A percentile compares a stretch with the other conserved stretches of the same genome.
Evolutionary conservation across 768 basidiomycete genomes (phyloP).

Genomic region (Pulveroboletus sp.): DNA sequence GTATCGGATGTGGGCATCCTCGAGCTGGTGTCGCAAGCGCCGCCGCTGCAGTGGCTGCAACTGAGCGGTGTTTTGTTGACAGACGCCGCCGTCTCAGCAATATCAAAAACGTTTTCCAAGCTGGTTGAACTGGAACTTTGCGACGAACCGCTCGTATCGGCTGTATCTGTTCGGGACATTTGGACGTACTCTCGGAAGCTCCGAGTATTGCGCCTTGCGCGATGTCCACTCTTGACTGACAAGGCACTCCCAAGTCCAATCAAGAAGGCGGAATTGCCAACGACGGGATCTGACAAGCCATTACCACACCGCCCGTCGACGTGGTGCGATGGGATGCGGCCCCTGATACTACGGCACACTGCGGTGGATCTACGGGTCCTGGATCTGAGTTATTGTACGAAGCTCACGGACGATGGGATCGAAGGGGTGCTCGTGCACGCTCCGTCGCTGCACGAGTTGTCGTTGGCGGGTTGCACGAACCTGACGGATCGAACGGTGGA

Average conservation of each 20-base stretch:
- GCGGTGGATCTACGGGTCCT: constrained; percentile 75
- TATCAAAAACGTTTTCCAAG: constrained; percentile 70
- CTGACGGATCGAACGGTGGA: constrained; percentile 71
- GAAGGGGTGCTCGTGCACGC: constrained; percentile 73
- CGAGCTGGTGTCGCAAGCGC: constrained; percentile 64
- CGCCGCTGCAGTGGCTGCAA: constrained; percentile 69
- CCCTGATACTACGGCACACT: constrained; percentile 57
- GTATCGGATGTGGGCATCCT: constrained; percentile 77
- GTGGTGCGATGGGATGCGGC: constrained; percentile 59
- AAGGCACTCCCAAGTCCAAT: constrained; percentile 63
- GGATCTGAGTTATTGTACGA: constrained; percentile 69
- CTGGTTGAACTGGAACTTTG: constrained; percentile 80
- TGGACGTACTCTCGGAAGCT: constrained; percentile 78
- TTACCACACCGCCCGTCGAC: constrained; percentile 53
- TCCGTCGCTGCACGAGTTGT: constrained; percentile 69
- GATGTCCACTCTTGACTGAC: constrained; percentile 75
- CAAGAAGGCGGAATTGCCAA: constrained; percentile 31
- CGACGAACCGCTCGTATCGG: constrained; percentile 64
- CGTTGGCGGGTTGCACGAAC: constrained; percentile 69
- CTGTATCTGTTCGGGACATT: constrained; percentile 70
- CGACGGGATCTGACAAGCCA: constrained; percentile 42
- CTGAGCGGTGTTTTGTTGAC: constrained; percentile 66
- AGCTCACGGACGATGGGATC: constrained; percentile 71
- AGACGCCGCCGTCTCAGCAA: constrained; percentile 56
- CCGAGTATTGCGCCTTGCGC: constrained; percentile 69